Evolutionary conservation across 1,284 basidiomycete genomes (phyloP).

Genomic region (Cutaneotrichosporon arboriforme): DNA sequence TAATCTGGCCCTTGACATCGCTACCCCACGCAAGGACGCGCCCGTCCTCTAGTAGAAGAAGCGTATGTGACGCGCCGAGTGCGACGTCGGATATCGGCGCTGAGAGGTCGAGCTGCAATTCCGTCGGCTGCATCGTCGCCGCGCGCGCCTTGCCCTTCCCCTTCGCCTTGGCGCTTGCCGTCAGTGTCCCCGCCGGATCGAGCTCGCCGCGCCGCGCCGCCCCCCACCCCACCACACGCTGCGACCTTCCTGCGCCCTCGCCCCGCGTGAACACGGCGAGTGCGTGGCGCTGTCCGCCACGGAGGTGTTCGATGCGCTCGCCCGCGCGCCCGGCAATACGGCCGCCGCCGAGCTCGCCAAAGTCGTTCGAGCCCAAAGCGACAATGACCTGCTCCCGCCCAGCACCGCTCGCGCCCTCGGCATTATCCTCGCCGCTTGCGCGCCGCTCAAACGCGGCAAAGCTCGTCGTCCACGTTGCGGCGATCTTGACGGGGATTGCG

Average conservation of each 20-base stretch:
- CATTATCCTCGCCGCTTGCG: neutral
- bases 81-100: slow-evolving; percentile 42
- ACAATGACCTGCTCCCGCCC: slow-evolving; percentile 58
- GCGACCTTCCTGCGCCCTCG: slow-evolving; percentile 1
- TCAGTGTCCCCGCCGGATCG: slow-evolving; percentile 8
- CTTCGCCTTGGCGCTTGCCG: slow-evolving; percentile 14
- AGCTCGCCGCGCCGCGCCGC: slow-evolving; percentile 66
- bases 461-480: slow-evolving; percentile 74
- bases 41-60: slow-evolving; percentile 56
- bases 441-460: slow-evolving; percentile 53
- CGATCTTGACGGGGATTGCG: slow-evolving; percentile 49
- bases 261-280: slow-evolving; percentile 50
- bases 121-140: slow-evolving; percentile 17
- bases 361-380: slow-evolving; percentile 75
- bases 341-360: slow-evolving; percentile 66
- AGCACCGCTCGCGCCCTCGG: neutral
- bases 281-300: slow-evolving; percentile 67
- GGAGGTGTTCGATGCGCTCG: slow-evolving; percentile 46
- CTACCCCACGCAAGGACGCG: slow-evolving; percentile 58
- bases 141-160: slow-evolving; percentile 22
- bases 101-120: slow-evolving; percentile 12
- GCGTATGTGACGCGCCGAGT: slow-evolving; percentile 67
- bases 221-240: slow-evolving; percentile 70
- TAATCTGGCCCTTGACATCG: slow-evolving; percentile 63
- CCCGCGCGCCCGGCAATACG: slow-evolving; percentile 10